Percentiles rank a stretch among this genome's conserved stretches.
phyloP scores from a whole-genome alignment of 2,329 filamentous ascomycete species.

The Xylaria sp. region DNA sequence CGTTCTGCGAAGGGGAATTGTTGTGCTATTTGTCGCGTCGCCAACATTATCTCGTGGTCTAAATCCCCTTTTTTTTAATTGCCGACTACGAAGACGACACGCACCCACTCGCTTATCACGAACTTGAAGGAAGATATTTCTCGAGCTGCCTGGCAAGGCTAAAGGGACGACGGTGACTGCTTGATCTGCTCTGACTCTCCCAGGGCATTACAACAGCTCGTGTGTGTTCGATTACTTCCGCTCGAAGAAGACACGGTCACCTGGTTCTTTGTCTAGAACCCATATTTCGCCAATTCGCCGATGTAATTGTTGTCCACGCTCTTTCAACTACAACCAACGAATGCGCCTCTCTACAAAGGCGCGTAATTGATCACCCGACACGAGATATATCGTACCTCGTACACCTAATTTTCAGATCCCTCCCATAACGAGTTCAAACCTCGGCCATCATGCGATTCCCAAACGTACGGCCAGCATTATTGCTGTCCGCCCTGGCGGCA shows the following conservation, averaged over 20 bases:
- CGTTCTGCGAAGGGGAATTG: slow-evolving; percentile 39
- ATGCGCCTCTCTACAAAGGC: slow-evolving; percentile 32
- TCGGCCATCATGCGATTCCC: slow-evolving; percentile 59
- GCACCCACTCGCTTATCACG: slow-evolving; percentile 28
- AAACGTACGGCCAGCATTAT: slow-evolving; percentile 57
- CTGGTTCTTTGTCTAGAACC: slow-evolving; percentile 33
- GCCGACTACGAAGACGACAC: slow-evolving; percentile 26
- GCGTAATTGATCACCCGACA: slow-evolving; percentile 32
- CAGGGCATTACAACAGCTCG: slow-evolving; percentile 5
- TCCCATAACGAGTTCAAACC: slow-evolving; percentile 22
- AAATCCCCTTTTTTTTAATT: background rate
- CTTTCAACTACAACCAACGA: slow-evolving; percentile 39
- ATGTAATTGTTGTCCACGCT: slow-evolving; percentile 41
- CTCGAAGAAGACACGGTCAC: slow-evolving; percentile 23
- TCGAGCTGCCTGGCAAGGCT: slow-evolving; percentile 1
- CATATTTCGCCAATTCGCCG: slow-evolving; percentile 16
- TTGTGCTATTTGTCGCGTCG: slow-evolving; percentile 16
- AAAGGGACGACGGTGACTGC: slow-evolving; percentile 6
- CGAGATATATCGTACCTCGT: slow-evolving; percentile 22
- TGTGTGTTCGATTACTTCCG: slow-evolving; percentile 5
- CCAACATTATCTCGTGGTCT: slow-evolving; percentile 18
- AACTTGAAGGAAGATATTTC: slow-evolving; percentile 10
- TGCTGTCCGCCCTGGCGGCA: slow-evolving; percentile 58
- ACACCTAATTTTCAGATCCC: slow-evolving; percentile 33
- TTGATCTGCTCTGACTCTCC: slow-evolving; percentile 13